Evolutionary conservation across 345 rosid species (phyloP), one percentile per base, ranked within the genome.

Genomic region (Kernera saxatilis): DNA sequence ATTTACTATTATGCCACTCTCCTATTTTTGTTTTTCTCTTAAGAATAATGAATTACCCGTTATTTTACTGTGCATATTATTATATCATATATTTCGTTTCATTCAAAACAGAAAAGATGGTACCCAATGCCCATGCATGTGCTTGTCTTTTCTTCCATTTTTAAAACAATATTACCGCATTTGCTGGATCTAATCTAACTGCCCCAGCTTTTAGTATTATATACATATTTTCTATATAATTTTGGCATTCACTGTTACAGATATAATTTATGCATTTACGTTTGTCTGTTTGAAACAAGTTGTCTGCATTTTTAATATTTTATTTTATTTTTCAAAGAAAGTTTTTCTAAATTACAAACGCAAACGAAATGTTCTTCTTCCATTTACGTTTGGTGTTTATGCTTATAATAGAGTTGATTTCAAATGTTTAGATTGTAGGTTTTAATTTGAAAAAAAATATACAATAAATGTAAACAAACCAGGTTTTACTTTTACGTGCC

Each of bases 1-100:
- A 89, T 41, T 41, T 53, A 41, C 59, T 14, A 15, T 53, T 27
- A 1, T 21, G 18, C 49, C 60, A 40, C 9, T 69, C 40, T 52
- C 26, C 2, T 45, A 64, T 1, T 65, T 14, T 21, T 39, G 0
- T 6, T 9, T 35, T 18, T 56, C 2, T 55, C 4, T 4, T 8
- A 10, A 5, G 1, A 30, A 13, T 30, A 18, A 18, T 18, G 25
- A 17, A 18, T 6, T 19, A 13, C 2, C 2, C 0, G 8, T 11
- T 21, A 67, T 13, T 6, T 26, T 10, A 18, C 5, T 2, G 15
- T 13, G 3, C 2, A 40, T 39, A 8, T 14, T 39, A 8, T 14
- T 59, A 23, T 23, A 57, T 21, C 10, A 8, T 37, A 41, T 41
- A 60, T 26, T 41, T 41, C 2, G n/a, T 14, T 32, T 32, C 10